phyloP scores from a whole-genome alignment of 2,329 filamentous ascomycete species.

The Arthroderma sp. region DNA sequence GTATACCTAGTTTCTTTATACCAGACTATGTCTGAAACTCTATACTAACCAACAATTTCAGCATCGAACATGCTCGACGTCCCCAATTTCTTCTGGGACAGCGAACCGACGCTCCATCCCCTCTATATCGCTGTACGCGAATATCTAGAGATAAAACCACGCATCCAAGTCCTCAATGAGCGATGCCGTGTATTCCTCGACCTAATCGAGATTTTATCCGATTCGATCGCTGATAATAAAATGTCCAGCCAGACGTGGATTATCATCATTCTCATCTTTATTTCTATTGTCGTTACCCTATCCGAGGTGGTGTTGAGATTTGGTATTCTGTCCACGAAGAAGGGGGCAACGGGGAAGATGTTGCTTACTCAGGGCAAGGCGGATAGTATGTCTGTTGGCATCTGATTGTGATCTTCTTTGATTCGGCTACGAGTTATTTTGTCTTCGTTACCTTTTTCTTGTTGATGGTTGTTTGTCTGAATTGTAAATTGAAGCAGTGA shows the following conservation, averaged over 20 bases:
- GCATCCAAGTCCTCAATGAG: conserved; percentile 94
- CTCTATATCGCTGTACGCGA: conserved; percentile 90
- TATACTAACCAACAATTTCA: conserved; percentile 25
- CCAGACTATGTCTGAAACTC: background rate
- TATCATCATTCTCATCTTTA: conserved; percentile 81
- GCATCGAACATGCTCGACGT: conserved; percentile 93
- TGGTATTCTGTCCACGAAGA: conserved; percentile 46
- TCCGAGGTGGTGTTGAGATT: conserved; percentile 83
- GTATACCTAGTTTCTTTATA: conserved; percentile 29
- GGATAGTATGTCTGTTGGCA: background rate
- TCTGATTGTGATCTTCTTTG: background rate
- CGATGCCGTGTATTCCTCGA: conserved; percentile 93
- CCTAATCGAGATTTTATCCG: conserved; percentile 84
- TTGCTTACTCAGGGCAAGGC: background rate
- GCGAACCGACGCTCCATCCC: conserved; percentile 85
- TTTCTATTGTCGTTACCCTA: conserved; percentile 83
- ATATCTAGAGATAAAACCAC: conserved; percentile 92
- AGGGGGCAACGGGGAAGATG: background rate
- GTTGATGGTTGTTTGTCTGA: background rate
- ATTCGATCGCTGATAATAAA: conserved; percentile 84
- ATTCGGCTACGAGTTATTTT: background rate
- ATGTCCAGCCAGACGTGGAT: conserved; percentile 98
- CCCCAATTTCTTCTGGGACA: conserved; percentile 97
- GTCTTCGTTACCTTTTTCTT: background rate
- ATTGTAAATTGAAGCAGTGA: background rate